Evolutionary conservation across 208 protist genomes (phyloP).

Genomic region (Acanthamoeba triangularis): DNA sequence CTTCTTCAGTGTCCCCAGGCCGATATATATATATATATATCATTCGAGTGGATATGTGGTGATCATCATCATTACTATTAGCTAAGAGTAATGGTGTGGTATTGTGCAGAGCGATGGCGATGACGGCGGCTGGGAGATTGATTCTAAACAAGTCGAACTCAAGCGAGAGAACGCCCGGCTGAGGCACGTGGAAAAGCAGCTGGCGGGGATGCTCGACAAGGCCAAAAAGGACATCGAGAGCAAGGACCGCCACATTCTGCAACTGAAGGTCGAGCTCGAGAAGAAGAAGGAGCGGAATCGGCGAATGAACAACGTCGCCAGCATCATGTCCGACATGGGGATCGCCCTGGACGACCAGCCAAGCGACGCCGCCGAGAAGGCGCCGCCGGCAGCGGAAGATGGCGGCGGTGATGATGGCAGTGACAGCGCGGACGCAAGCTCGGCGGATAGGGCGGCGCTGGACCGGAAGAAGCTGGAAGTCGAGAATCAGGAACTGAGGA

Average conservation of each 20-base stretch:
- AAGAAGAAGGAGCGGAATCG: constrained; percentile 25
- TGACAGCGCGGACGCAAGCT: background rate
- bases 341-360: background rate
- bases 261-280: constrained; percentile 54
- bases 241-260: constrained; percentile 16
- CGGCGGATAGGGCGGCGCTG: background rate
- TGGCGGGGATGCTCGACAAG: background rate
- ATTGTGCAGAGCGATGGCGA: background rate
- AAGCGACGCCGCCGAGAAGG: background rate
- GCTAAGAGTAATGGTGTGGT: no score
- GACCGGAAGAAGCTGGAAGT: constrained; percentile 36
- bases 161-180: background rate
- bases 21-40: no score
- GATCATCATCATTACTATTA: no score
- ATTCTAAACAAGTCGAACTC: background rate
- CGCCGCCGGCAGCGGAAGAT: no score
- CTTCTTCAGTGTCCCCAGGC: no score
- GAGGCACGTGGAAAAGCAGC: constrained; percentile 1
- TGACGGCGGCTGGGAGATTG: constrained; percentile 11
- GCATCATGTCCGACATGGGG: constrained; percentile 9
- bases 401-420: no score
- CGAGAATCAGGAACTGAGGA: background rate
- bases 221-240: constrained; percentile 53
- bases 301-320: constrained; percentile 7
- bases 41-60: no score